These are phyloP conservation scores for Neophaeococcomyces aloes DNA, from an alignment of 2,329 filamentous ascomycete genomes.

Conservation along the genomic window DNA sequence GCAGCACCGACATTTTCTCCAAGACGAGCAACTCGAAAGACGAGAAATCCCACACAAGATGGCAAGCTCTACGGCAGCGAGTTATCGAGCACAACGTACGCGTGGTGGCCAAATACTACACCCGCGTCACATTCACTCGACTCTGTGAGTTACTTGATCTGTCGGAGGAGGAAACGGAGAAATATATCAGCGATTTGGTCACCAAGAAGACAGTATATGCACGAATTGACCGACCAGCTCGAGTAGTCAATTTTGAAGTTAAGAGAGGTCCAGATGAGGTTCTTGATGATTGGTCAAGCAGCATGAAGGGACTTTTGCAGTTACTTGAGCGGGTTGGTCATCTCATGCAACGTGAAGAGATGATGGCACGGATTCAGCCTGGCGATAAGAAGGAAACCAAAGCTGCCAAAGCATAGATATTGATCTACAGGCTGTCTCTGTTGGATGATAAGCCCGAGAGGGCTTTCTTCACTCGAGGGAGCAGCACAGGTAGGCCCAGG, in stretches of 20 bases:
- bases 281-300: conserved; percentile 95
- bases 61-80: conserved; percentile 91
- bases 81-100: conserved; percentile 99
- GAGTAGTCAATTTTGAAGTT: conserved; percentile 88
- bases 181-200: conserved; percentile 95
- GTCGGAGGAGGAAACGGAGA: conserved; percentile 91
- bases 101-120: conserved; percentile 97
- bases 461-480: too few species aligned
- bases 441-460: not conserved
- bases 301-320: conserved; percentile 88
- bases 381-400: conserved; percentile 11
- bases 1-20: conserved; percentile 81
- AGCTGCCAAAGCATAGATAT: conserved; percentile 1
- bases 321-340: conserved; percentile 88
- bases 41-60: conserved; percentile 71
- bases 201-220: conserved; percentile 97
- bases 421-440: not conserved
- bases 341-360: conserved; percentile 98
- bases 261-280: conserved; percentile 90
- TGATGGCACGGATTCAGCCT: conserved; percentile 96
- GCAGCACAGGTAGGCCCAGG: too few species aligned
- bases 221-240: conserved; percentile 88
- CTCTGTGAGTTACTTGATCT: conserved; percentile 85
- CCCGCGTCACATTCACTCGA: conserved; percentile 83
- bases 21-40: conserved; percentile 55